A percentile compares a stretch with the other conserved stretches of the same genome.
Conservation (phyloP, 2,329 filamentous ascomycete species). For the Lecanicillium sp. region DNA sequence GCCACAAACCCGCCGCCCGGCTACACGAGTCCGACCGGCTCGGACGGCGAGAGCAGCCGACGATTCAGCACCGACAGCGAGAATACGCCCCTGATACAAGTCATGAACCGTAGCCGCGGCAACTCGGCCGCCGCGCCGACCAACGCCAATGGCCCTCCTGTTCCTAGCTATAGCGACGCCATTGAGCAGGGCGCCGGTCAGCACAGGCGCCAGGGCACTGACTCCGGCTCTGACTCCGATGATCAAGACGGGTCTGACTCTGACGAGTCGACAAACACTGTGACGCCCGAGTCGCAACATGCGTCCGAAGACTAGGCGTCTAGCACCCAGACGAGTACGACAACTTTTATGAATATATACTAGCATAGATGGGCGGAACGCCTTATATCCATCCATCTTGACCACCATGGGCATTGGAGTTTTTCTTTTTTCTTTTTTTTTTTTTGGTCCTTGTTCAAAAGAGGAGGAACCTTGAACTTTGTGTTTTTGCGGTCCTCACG, state of each 20-base stretch:
- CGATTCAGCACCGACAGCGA: constrained; percentile 55
- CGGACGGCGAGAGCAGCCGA: constrained; percentile 43
- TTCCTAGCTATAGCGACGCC: constrained; percentile 78
- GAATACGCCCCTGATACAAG: constrained; percentile 46
- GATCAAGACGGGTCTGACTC: neutral
- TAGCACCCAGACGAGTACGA: neutral
- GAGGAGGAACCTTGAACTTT: neutral
- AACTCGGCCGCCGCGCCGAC: constrained; percentile 35
- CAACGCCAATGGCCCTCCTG: constrained; percentile 50
- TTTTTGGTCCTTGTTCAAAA: too few species aligned
- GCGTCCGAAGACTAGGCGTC: neutral
- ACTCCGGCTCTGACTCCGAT: neutral
- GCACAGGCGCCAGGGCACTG: constrained; percentile 5
- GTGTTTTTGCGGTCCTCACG: constrained; percentile 2
- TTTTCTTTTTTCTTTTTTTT: neutral
- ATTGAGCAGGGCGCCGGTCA: constrained; percentile 44
- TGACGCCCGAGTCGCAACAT: constrained; percentile 7
- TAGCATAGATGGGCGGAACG: neutral
- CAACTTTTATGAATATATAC: constrained; percentile 11
- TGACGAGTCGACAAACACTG: constrained; percentile 12
- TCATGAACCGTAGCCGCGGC: constrained; percentile 45
- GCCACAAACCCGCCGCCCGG: constrained; percentile 62
- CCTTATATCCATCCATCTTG: too few species aligned
- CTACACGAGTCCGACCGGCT: constrained; percentile 61
- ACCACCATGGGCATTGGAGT: neutral